A percentile compares a stretch with the other conserved stretches of the same genome.
Conservation (phyloP, 2,329 filamentous ascomycete genomes). For the Microdochium trichocladiopsis region DNA sequence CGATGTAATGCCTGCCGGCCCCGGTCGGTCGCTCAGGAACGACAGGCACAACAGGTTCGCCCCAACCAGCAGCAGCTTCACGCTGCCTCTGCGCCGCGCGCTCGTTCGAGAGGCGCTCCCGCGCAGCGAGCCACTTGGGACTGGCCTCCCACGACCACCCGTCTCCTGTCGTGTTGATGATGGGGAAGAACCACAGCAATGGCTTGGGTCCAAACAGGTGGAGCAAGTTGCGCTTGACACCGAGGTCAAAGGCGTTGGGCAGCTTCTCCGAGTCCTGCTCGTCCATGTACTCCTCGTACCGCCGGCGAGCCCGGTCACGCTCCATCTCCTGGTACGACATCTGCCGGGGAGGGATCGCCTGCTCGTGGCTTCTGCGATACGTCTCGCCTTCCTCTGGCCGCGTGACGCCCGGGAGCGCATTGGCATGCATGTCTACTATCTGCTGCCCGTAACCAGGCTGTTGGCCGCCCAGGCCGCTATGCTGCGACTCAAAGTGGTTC, state of each 20-base stretch:
- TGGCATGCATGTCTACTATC: slow-evolving; percentile 74
- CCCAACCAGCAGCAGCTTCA: slow-evolving; percentile 64
- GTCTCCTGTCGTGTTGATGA: slow-evolving; percentile 82
- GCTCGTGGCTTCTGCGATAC: slow-evolving; percentile 25
- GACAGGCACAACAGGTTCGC: slow-evolving; percentile 25
- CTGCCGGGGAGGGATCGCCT: slow-evolving; percentile 30
- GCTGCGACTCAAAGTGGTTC: slow-evolving; percentile 49
- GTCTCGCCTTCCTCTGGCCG: slow-evolving; percentile 75
- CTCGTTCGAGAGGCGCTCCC: slow-evolving; percentile 53
- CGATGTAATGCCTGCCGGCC: slow-evolving; percentile 25
- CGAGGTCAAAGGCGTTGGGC: slow-evolving; percentile 89
- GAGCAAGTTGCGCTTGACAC: slow-evolving; percentile 68
- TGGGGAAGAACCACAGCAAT: slow-evolving; percentile 69
- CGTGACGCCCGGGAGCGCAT: slow-evolving; percentile 72
- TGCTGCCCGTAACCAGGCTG: slow-evolving; percentile 62
- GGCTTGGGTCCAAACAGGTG: slow-evolving; percentile 76
- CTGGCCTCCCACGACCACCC: slow-evolving; percentile 93
- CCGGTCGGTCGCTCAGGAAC: slow-evolving; percentile 14
- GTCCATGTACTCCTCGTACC: slow-evolving; percentile 71
- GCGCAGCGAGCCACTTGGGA: slow-evolving; percentile 66
- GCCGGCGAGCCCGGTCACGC: slow-evolving; percentile 43
- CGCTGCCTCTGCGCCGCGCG: slow-evolving; percentile 53
- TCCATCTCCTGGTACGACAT: slow-evolving; percentile 49
- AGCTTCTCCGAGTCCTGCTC: slow-evolving; percentile 83
- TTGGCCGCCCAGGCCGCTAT: slow-evolving; percentile 36